Evolutionary conservation across 1,284 basidiomycete genomes (phyloP).

Genomic region (Exsudoporus floridanus): DNA sequence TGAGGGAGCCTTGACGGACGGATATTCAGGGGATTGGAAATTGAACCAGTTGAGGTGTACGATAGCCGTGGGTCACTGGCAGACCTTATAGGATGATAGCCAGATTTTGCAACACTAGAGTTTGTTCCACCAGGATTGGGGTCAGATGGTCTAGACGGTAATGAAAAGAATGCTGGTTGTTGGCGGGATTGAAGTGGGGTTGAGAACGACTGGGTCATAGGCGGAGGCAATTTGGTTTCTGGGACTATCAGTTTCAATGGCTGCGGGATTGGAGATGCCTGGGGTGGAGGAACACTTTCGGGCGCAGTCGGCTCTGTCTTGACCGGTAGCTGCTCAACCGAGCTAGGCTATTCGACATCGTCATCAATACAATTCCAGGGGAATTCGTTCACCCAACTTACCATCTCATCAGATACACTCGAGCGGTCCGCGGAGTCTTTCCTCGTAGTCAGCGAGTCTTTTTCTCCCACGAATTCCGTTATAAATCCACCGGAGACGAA

Average conservation of each 20-base stretch:
- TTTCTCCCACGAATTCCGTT: constrained; percentile 43
- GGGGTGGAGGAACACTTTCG: constrained; percentile 14
- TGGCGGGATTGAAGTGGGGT: constrained; percentile 12
- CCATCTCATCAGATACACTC: constrained; percentile 12
- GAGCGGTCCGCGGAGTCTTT: constrained; percentile 20
- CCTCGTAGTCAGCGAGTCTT: constrained; percentile 21
- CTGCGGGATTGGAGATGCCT: constrained; percentile 10
- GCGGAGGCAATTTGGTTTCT: constrained; percentile 10
- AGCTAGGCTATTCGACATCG: constrained; percentile 11
- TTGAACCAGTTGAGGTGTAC: constrained; percentile 41
- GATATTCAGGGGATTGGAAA: constrained; percentile 52
- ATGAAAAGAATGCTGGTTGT: constrained; percentile 8
- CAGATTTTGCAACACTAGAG: constrained; percentile 11
- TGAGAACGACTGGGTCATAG: constrained; percentile 11
- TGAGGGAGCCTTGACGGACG: constrained; percentile 40
- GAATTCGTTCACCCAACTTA: constrained; percentile 6
- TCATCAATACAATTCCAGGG: neutral
- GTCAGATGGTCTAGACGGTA: constrained; percentile 23
- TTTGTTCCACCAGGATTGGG: constrained; percentile 6
- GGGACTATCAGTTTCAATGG: constrained; percentile 10
- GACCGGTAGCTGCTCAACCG: constrained; percentile 15
- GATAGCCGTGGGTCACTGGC: constrained; percentile 42
- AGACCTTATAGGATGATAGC: constrained; percentile 31
- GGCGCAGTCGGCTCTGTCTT: constrained; percentile 21
- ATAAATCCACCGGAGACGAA: constrained; percentile 55